Percentiles rank a stretch among this genome's conserved stretches.
Evolutionary conservation across 495 filamentous ascomycete genomes (phyloP).

Genomic region (Xylaria acuta): DNA sequence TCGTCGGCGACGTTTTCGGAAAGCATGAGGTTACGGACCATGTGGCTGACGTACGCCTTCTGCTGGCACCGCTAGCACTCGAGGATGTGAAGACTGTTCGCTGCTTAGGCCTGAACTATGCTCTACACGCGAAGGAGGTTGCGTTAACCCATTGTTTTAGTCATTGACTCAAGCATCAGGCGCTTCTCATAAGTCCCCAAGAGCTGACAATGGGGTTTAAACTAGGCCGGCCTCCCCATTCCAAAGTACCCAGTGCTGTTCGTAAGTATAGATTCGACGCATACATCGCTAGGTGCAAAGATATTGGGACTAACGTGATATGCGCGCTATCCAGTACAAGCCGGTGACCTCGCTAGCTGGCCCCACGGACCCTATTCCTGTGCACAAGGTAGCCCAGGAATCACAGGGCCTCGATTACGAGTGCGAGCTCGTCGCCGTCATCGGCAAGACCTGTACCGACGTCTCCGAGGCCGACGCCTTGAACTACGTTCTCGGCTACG

Average conservation of each 20-base stretch:
- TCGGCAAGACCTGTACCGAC: constrained; percentile 73
- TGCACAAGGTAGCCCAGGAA: constrained; percentile 49
- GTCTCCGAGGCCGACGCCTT: constrained; percentile 71
- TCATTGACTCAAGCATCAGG: neutral
- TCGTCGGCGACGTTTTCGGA: constrained; percentile 77
- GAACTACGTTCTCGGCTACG: constrained; percentile 79
- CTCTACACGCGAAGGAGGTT: constrained; percentile 77
- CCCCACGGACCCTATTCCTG: constrained; percentile 71
- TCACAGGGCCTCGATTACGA: constrained; percentile 76
- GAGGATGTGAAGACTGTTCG: constrained; percentile 76
- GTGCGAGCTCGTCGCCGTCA: constrained; percentile 80
- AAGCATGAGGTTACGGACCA: constrained; percentile 73
- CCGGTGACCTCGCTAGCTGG: constrained; percentile 74
- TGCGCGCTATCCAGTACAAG: constrained; percentile 65
- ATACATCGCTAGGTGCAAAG: neutral
- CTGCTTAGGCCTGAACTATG: constrained; percentile 84
- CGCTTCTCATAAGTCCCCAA: neutral
- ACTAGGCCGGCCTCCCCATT: constrained; percentile 71
- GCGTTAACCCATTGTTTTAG: neutral
- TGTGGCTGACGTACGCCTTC: constrained; percentile 66
- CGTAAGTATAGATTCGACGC: constrained; percentile 46
- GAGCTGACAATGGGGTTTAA: constrained; percentile 8
- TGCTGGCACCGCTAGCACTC: constrained; percentile 72
- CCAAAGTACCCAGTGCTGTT: constrained; percentile 82
- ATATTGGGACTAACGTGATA: neutral